Evolutionary conservation across 192 early-diverging fungal genomes (phyloP).

Genomic region (Coemansia sp.): DNA sequence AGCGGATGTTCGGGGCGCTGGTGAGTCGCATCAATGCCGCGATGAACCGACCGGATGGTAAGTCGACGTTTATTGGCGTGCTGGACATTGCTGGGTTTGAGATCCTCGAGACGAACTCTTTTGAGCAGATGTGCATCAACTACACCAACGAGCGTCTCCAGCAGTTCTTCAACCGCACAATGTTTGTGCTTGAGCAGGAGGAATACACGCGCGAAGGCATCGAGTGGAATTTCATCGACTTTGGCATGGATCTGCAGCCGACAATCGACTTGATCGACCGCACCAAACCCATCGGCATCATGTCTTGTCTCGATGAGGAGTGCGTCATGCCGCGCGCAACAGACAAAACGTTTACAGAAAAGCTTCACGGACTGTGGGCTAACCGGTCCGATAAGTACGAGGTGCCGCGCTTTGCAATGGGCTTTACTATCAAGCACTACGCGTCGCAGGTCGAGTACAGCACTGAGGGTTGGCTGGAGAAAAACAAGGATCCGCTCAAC

Average conservation of each 20-base stretch:
- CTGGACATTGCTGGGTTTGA: constrained; percentile 99
- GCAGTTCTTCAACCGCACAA: constrained; percentile 99
- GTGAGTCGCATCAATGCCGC: constrained; percentile 86
- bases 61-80: constrained; percentile 90
- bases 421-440: constrained; percentile 91
- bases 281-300: constrained; percentile 92
- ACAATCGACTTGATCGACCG: constrained; percentile 99
- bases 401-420: constrained; percentile 77
- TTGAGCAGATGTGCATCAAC: constrained; percentile 99
- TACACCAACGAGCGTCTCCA: constrained; percentile 98
- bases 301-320: constrained; percentile 96
- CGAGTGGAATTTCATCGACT: constrained; percentile 98
- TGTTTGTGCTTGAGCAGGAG: constrained; percentile 98
- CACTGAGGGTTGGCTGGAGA: constrained; percentile 90
- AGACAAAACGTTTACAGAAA: constrained; percentile 92
- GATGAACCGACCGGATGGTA: constrained; percentile 61
- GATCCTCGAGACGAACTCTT: constrained; percentile 96
- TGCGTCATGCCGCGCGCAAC: constrained; percentile 96
- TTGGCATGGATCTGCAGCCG: constrained; percentile 94
- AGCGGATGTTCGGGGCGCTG: constrained; percentile 91
- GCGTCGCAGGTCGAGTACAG: constrained; percentile 94
- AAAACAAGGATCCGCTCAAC: constrained; percentile 98
- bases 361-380: constrained; percentile 87
- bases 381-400: constrained; percentile 86
- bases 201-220: constrained; percentile 96